phyloP scores from a whole-genome alignment of 2,329 filamentous ascomycete species.

The Triangularia setosa region DNA sequence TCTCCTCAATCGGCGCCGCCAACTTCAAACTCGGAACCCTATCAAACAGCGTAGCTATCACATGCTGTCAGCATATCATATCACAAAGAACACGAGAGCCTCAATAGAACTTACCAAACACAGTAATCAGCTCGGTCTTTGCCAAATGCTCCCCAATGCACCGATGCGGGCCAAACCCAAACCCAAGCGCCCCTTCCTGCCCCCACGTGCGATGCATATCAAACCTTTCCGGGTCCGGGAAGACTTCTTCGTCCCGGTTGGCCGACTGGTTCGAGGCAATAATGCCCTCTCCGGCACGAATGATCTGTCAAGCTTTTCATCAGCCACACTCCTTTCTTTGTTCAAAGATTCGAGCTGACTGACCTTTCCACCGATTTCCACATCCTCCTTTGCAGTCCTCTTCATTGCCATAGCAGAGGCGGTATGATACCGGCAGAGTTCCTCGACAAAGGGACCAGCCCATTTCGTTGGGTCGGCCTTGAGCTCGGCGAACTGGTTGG shows the following conservation, averaged over 20 bases:
- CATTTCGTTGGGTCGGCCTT: constrained; percentile 37
- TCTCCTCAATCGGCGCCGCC: constrained; percentile 36
- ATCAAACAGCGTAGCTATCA: constrained; percentile 35
- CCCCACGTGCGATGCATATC: constrained; percentile 39
- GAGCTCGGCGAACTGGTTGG: constrained; percentile 39
- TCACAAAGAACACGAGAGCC: neutral
- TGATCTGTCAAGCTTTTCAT: constrained; percentile 25
- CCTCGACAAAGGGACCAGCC: constrained; percentile 40
- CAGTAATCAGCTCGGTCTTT: constrained; percentile 39
- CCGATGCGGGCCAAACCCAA: constrained; percentile 43
- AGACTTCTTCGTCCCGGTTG: constrained; percentile 45
- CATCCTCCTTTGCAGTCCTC: constrained; percentile 44
- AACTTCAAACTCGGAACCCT: constrained; percentile 38
- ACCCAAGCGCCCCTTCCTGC: constrained; percentile 37
- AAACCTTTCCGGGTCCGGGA: constrained; percentile 39
- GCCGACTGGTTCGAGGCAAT: constrained; percentile 46
- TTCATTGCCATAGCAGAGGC: constrained; percentile 45
- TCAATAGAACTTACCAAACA: constrained; percentile 37
- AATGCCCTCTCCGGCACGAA: constrained; percentile 43
- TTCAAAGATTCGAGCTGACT: neutral
- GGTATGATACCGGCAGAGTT: constrained; percentile 47
- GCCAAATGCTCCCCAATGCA: constrained; percentile 45
- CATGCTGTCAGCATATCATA: neutral
- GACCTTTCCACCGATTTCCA: constrained; percentile 41
- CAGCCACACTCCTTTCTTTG: neutral